Conservation (phyloP, 1,284 basidiomycete species). For the Tremellales sp. region DNA sequence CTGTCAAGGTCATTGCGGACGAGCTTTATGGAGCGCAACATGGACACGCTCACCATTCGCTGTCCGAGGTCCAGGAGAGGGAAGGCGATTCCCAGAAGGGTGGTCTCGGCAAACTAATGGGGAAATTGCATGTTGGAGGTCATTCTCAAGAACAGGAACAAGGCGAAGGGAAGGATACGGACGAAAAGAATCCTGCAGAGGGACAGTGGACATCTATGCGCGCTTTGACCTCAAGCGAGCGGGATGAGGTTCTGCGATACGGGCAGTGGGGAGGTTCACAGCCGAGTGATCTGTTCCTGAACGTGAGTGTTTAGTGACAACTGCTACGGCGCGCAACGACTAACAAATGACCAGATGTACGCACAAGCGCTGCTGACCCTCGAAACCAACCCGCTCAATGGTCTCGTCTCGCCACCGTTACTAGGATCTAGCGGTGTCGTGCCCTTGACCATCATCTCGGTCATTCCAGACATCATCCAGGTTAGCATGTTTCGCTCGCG, state of each 20-base stretch:
- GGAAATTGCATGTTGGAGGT: constrained; percentile 16
- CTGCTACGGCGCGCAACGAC: not conserved
- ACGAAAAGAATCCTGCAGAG: constrained; percentile 6
- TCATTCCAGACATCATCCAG: constrained; percentile 34
- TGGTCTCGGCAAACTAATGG: constrained; percentile 7
- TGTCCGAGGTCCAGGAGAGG: not conserved
- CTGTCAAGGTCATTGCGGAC: not conserved
- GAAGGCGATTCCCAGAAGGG: constrained; percentile 3
- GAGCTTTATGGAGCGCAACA: not conserved
- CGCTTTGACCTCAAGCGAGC: constrained; percentile 16
- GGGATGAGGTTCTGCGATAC: constrained; percentile 22
- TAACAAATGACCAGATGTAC: constrained; percentile 16
- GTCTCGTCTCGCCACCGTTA: constrained; percentile 28
- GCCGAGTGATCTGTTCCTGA: constrained; percentile 27
- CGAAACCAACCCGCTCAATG: constrained; percentile 25
- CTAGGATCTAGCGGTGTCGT: constrained; percentile 25
- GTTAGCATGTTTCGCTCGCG: constrained; percentile 3
- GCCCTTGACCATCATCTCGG: constrained; percentile 31
- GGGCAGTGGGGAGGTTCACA: constrained; percentile 23
- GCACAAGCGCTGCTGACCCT: constrained; percentile 26
- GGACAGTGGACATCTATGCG: constrained; percentile 21
- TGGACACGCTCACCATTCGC: constrained; percentile 11
- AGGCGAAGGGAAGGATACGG: constrained; percentile 1
- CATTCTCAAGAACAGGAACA: constrained; percentile 2
- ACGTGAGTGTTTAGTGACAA: constrained; percentile 13